Conservation (phyloP, 2,329 filamentous ascomycete genomes). For the Xylariomycetidae sp. region DNA sequence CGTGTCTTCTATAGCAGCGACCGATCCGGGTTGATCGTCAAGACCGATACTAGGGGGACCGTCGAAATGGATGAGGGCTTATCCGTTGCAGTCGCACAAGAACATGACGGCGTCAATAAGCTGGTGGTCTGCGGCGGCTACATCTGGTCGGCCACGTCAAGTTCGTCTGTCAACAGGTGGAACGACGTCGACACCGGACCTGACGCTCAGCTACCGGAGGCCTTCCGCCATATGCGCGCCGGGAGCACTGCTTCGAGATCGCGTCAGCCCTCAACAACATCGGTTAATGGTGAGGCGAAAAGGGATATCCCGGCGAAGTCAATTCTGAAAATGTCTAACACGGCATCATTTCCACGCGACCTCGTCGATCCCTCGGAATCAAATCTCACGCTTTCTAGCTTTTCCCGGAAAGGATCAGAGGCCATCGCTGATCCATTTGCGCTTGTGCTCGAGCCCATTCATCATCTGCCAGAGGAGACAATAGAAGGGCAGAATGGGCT, state of each 20-base stretch:
- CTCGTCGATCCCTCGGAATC: constrained; percentile 51
- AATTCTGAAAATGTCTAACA: constrained; percentile 78
- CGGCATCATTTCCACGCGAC: constrained; percentile 66
- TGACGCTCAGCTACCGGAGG: constrained; percentile 61
- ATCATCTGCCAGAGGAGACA: constrained; percentile 67
- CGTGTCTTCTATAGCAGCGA: constrained; percentile 94
- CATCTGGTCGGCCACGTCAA: constrained; percentile 86
- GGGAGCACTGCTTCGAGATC: constrained; percentile 34
- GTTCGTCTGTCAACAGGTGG: constrained; percentile 92
- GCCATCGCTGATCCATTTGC: constrained; percentile 44
- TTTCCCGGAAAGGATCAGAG: constrained; percentile 54
- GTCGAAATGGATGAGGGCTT: constrained; percentile 78
- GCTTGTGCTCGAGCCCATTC: constrained; percentile 56
- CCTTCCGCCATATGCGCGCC: constrained; percentile 42
- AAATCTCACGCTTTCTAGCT: constrained; percentile 35
- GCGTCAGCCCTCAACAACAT: constrained; percentile 29
- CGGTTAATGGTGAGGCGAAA: constrained; percentile 34
- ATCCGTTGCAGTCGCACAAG: constrained; percentile 85
- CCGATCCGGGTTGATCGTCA: constrained; percentile 87
- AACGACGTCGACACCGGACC: constrained; percentile 75
- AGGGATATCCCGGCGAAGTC: constrained; percentile 73
- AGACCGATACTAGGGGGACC: constrained; percentile 80
- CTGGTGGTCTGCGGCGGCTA: constrained; percentile 66
- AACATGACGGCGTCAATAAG: constrained; percentile 76
- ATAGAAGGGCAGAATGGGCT: constrained; percentile 94